Percentiles rank a stretch among this genome's conserved stretches.
Evolutionary conservation across 2,329 filamentous ascomycete species (phyloP).

Genomic region (Alternaria tenuissima): DNA sequence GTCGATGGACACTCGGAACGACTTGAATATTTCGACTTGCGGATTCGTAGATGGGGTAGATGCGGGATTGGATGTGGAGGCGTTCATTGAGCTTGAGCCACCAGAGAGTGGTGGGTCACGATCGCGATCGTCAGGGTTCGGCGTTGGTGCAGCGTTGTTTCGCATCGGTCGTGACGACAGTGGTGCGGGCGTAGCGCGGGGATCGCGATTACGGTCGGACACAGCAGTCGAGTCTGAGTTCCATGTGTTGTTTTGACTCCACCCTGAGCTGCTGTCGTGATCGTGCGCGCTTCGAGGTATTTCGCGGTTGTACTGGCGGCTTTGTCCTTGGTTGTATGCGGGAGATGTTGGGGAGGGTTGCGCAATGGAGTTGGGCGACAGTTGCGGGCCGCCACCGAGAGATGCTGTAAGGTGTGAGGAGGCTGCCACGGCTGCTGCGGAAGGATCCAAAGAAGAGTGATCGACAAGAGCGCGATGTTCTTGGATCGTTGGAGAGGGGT

Average conservation of each 20-base stretch:
- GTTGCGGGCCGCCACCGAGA: constrained; percentile 51
- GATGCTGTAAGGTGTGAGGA: constrained; percentile 61
- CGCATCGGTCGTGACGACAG: constrained; percentile 43
- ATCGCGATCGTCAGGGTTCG: constrained; percentile 41
- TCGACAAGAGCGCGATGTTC: constrained; percentile 54
- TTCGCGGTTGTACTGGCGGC: constrained; percentile 43
- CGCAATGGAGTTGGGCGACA: constrained; percentile 52
- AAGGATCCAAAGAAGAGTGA: constrained; percentile 57
- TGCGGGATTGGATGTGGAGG: constrained; percentile 30
- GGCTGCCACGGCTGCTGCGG: constrained; percentile 60
- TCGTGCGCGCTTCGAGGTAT: constrained; percentile 43
- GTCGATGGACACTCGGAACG: constrained; percentile 96
- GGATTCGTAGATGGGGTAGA: constrained; percentile 52
- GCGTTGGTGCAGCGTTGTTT: constrained; percentile 38
- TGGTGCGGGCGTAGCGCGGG: constrained; percentile 43
- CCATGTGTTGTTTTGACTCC: constrained; percentile 42
- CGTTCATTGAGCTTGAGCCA: constrained; percentile 39
- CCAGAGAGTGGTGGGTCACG: constrained; percentile 47
- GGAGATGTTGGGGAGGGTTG: constrained; percentile 61
- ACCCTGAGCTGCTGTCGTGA: constrained; percentile 42
- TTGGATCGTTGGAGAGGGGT: constrained; percentile 60
- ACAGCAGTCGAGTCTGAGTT: constrained; percentile 39
- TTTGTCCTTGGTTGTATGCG: constrained; percentile 53
- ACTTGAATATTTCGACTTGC: constrained; percentile 96
- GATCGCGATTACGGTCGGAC: constrained; percentile 42